phyloP scores from a whole-genome alignment of 1,139 yeast species.

The Hemisphaericaspora xylanilytica region DNA sequence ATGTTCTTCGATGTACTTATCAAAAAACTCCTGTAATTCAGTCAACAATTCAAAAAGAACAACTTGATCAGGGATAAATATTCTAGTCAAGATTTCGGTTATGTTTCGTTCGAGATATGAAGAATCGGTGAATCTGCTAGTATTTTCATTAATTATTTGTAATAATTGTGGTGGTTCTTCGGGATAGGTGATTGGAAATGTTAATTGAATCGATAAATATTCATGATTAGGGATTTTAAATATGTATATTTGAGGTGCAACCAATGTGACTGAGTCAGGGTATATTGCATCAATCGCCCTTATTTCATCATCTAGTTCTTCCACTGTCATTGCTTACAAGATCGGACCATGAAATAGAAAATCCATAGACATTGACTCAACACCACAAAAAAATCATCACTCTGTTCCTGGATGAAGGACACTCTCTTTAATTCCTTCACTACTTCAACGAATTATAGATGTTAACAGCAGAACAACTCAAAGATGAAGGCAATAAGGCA shows the following conservation, averaged over 20 bases:
- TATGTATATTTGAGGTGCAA: slow-evolving; percentile 43
- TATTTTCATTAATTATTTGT: slow-evolving; percentile 43
- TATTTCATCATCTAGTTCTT: slow-evolving; percentile 72
- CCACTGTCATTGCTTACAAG: slow-evolving; percentile 40
- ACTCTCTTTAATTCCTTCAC: too few relatives aligned
- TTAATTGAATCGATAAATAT: slow-evolving; percentile 54
- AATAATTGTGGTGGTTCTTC: slow-evolving; percentile 55
- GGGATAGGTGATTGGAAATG: slow-evolving; percentile 74
- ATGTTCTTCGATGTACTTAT: slow-evolving; percentile 28
- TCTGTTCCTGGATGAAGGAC: too few relatives aligned
- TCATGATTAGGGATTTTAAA: slow-evolving; percentile 66
- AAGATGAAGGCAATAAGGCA: slow-evolving; percentile 61
- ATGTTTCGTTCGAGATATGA: slow-evolving; percentile 44
- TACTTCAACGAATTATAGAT: slow-evolving; percentile 8
- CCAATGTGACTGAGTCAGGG: slow-evolving; percentile 49
- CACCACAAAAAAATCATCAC: too few relatives aligned
- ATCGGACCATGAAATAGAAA: too few relatives aligned
- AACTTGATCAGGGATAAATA: slow-evolving; percentile 60
- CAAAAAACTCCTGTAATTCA: slow-evolving; percentile 56
- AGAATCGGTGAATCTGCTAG: slow-evolving; percentile 36
- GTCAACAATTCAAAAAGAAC: slow-evolving; percentile 76
- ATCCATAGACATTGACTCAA: too few relatives aligned
- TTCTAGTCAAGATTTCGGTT: slow-evolving; percentile 47
- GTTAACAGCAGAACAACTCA: slow-evolving; percentile 32
- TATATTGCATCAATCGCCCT: slow-evolving; percentile 87